Conservation (phyloP, 176 grass and related monocot species). For the Metroxylon sagu region DNA sequence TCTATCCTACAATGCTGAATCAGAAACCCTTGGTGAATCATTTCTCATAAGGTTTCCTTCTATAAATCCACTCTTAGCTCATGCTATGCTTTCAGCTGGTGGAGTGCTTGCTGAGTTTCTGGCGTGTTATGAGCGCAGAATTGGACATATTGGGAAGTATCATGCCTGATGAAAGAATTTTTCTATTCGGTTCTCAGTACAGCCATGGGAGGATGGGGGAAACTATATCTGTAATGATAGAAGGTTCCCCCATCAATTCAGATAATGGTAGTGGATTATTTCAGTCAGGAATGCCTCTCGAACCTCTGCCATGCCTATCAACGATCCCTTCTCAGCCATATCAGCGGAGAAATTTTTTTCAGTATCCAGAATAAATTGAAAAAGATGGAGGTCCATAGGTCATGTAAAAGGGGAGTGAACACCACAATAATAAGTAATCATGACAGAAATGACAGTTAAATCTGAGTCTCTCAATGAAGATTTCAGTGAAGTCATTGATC, state of each 20-base stretch:
- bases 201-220: slow-evolving; percentile 73
- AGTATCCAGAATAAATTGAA: slow-evolving; percentile 33
- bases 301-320: slow-evolving; percentile 23
- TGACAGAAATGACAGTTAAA: slow-evolving; percentile 23
- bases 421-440: slow-evolving; percentile 24
- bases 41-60: slow-evolving; percentile 89
- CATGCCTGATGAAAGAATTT: slow-evolving; percentile 50
- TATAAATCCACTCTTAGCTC: slow-evolving; percentile 73
- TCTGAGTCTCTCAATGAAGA: slow-evolving; percentile 25
- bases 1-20: slow-evolving; percentile 49
- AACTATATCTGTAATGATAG: slow-evolving; percentile 78
- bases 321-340: slow-evolving; percentile 18
- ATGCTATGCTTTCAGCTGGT: slow-evolving; percentile 63
- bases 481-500: slow-evolving; percentile 32
- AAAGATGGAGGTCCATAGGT: slow-evolving; percentile 19
- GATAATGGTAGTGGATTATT: slow-evolving; percentile 69
- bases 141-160: slow-evolving; percentile 50
- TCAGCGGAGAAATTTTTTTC: slow-evolving; percentile 33
- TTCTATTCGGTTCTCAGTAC: slow-evolving; percentile 66
- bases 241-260: slow-evolving; percentile 60
- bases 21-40: slow-evolving; percentile 67
- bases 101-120: slow-evolving; percentile 57
- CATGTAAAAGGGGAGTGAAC: slow-evolving; percentile 21
- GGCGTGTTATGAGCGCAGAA: slow-evolving; percentile 45
- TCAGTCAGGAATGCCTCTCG: slow-evolving; percentile 30